Conservation (phyloP, 257 asterid genomes). For the Petunia axillaris region DNA sequence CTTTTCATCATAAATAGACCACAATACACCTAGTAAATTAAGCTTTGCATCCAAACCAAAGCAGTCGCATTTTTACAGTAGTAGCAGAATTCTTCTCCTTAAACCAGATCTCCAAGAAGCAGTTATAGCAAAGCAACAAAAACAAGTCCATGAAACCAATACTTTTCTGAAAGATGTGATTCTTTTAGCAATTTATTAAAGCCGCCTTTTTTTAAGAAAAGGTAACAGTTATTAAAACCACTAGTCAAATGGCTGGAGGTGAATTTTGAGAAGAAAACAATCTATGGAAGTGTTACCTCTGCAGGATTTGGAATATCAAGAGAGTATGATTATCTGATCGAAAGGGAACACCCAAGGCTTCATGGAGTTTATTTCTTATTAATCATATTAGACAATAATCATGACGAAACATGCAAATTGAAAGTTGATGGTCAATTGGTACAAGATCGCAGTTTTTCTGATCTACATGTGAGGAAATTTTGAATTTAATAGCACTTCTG, state of each 20-base stretch:
- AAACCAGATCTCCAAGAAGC: conserved; percentile 1
- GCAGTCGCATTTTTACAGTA: not conserved
- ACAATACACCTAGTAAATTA: not conserved
- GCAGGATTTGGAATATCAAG: not conserved
- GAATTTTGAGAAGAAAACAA: not conserved
- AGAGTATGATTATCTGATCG: not conserved
- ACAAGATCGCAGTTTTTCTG: not conserved
- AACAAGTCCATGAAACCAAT: not conserved
- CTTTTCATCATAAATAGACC: not conserved
- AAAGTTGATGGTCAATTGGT: not conserved
- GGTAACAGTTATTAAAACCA: not conserved
- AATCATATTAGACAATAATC: not conserved
- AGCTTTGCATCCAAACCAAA: not conserved
- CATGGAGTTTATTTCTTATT: not conserved
- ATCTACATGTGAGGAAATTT: not conserved
- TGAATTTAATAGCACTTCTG: not conserved
- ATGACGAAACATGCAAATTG: not conserved
- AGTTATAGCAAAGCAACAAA: conserved; percentile 15
- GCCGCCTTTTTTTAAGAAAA: not conserved
- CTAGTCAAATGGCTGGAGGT: not conserved
- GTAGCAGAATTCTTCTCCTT: not conserved
- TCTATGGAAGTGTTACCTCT: not conserved
- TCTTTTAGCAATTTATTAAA: not conserved
- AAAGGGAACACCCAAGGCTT: not conserved
- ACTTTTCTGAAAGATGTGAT: not conserved